Evolutionary conservation across 257 asterid species (phyloP).

Genomic region (Forsythia suspensa): DNA sequence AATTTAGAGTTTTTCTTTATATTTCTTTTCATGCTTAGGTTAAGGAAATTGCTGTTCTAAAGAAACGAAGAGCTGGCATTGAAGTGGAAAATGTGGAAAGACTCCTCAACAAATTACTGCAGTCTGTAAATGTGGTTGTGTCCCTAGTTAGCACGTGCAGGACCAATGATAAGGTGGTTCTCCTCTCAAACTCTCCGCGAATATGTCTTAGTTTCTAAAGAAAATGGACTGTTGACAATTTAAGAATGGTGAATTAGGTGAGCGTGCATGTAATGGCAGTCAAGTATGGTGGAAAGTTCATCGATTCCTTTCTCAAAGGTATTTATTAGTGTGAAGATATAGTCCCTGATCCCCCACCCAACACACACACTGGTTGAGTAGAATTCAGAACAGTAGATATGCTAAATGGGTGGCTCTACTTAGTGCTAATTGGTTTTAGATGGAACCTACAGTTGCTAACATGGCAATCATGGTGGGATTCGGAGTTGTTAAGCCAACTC

Average conservation of each 20-base stretch:
- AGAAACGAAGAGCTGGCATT: constrained; percentile 57
- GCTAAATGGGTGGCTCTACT: constrained; percentile 3
- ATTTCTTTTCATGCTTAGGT: constrained; percentile 42
- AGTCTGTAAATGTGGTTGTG: constrained; percentile 70
- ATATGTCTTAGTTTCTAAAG: constrained; percentile 2
- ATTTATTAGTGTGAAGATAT: constrained; percentile 8
- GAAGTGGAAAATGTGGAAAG: constrained; percentile 42
- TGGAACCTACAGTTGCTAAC: neutral
- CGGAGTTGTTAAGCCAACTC: neutral
- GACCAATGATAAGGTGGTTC: constrained; percentile 60
- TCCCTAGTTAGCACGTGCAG: constrained; percentile 71
- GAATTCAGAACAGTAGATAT: neutral
- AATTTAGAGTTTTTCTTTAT: constrained; percentile 1
- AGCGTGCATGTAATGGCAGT: constrained; percentile 75
- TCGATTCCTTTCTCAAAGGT: constrained; percentile 88
- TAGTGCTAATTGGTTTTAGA: constrained; percentile 5
- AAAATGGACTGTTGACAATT: constrained; percentile 19
- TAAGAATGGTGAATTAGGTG: constrained; percentile 47
- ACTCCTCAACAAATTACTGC: constrained; percentile 59
- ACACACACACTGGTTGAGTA: neutral
- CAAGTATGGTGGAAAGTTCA: constrained; percentile 84
- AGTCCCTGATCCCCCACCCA: neutral
- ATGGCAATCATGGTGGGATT: constrained; percentile 1
- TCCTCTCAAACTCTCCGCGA: constrained; percentile 8
- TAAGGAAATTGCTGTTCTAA: constrained; percentile 54